Percentiles rank a stretch among this genome's conserved stretches.
These are phyloP conservation scores for Xylariaceae sp. DNA, from an alignment of 2,329 filamentous ascomycete genomes.

Conservation along the genomic window DNA sequence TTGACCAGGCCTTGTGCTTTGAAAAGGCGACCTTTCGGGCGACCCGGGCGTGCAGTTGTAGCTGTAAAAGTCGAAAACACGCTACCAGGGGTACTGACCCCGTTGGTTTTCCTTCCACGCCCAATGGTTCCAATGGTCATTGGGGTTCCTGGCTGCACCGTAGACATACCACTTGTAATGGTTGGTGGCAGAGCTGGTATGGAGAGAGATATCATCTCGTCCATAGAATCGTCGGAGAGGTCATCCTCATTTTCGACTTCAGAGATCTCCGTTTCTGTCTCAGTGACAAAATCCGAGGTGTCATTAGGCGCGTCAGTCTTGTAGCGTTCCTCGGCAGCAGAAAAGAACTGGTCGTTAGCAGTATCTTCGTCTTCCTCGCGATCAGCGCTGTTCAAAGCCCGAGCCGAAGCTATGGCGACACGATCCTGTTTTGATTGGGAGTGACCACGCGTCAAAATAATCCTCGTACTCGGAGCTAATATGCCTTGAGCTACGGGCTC, in stretches of 20 bases:
- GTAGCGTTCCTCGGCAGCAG: slow-evolving; percentile 76
- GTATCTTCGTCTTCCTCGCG: slow-evolving; percentile 78
- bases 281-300: slow-evolving; percentile 55
- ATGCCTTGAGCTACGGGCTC: slow-evolving; percentile 91
- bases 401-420: slow-evolving; percentile 44
- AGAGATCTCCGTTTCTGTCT: slow-evolving; percentile 61
- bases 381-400: slow-evolving; percentile 54
- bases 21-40: slow-evolving; percentile 74
- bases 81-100: slow-evolving; percentile 77
- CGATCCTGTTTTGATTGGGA: slow-evolving; percentile 52
- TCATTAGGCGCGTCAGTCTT: slow-evolving; percentile 57
- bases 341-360: slow-evolving; percentile 87
- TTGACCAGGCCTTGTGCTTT: slow-evolving; percentile 73
- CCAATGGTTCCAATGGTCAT: slow-evolving; percentile 68
- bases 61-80: slow-evolving; percentile 87
- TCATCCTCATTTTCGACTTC: slow-evolving; percentile 65
- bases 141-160: slow-evolving; percentile 76
- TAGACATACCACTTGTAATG: slow-evolving; percentile 73
- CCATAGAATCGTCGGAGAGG: slow-evolving; percentile 84
- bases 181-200: slow-evolving; percentile 75
- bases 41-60: slow-evolving; percentile 71
- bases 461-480: slow-evolving; percentile 71
- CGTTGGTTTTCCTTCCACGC: slow-evolving; percentile 62
- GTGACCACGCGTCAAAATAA: slow-evolving; percentile 69
- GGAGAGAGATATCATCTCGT: slow-evolving; percentile 88